Evolutionary conservation across 192 early-diverging fungal genomes (phyloP).

Genomic region (Coemansia sp.): DNA sequence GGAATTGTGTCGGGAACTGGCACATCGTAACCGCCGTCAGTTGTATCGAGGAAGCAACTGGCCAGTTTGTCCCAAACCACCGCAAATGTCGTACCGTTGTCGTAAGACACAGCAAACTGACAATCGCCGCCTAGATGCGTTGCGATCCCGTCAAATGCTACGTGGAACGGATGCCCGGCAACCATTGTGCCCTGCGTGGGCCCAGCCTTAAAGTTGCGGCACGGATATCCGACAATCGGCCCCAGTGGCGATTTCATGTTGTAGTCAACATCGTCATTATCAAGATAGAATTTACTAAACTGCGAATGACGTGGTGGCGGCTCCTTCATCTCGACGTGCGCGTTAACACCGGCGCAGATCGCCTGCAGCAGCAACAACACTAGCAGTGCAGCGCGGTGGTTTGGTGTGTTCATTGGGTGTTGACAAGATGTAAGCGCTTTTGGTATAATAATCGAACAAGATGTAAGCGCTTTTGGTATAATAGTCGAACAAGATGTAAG

Average conservation of each 20-base stretch:
- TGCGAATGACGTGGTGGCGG: constrained; percentile 50
- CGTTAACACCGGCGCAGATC: constrained; percentile 7
- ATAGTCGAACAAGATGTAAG: too few species aligned
- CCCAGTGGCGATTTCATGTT: constrained; percentile 52
- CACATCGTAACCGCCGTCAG: constrained; percentile 52
- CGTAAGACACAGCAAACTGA: constrained; percentile 65
- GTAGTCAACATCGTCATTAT: constrained; percentile 52
- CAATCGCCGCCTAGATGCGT: constrained; percentile 69
- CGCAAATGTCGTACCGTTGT: constrained; percentile 61
- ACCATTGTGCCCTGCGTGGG: constrained; percentile 42
- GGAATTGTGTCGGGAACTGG: constrained; percentile 60
- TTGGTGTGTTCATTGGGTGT: background rate
- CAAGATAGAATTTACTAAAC: constrained; percentile 47
- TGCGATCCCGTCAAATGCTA: constrained; percentile 55
- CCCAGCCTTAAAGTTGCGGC: constrained; percentile 43
- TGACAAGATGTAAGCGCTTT: background rate
- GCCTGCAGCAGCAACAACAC: background rate
- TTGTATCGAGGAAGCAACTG: constrained; percentile 46
- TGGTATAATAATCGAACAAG: background rate
- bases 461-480: too few species aligned
- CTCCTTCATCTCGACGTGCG: constrained; percentile 46
- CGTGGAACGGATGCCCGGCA: constrained; percentile 54
- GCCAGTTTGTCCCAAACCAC: constrained; percentile 59
- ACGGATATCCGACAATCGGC: constrained; percentile 46
- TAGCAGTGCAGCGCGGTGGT: background rate